phyloP scores from a whole-genome alignment of 768 basidiomycete genomes.

The Tricholoma sp. region DNA sequence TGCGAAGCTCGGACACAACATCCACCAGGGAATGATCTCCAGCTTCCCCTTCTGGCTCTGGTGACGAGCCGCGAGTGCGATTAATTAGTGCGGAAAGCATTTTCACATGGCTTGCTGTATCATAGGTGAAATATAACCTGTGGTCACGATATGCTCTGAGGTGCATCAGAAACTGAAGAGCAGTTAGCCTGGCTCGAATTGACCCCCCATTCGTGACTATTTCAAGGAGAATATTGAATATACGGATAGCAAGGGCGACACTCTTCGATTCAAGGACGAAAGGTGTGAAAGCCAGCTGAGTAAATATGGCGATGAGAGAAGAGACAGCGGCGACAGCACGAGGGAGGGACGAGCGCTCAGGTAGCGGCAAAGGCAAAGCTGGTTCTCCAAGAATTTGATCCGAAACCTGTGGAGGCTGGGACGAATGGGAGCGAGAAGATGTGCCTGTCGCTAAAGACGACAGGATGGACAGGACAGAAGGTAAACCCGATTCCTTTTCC shows the following conservation, averaged over 20 bases:
- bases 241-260: constrained; percentile 44
- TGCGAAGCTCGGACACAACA: constrained; percentile 28
- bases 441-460: constrained; percentile 53
- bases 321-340: constrained; percentile 56
- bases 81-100: constrained; percentile 63
- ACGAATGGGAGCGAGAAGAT: constrained; percentile 55
- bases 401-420: constrained; percentile 32
- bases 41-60: constrained; percentile 3
- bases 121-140: constrained; percentile 66
- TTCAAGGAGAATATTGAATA: constrained; percentile 49
- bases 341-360: constrained; percentile 26
- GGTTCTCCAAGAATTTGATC: constrained; percentile 29
- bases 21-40: constrained; percentile 13
- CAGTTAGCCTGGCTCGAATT: constrained; percentile 57
- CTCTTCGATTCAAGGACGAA: constrained; percentile 43
- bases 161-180: constrained; percentile 84
- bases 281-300: constrained; percentile 67
- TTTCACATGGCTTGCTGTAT: constrained; percentile 51
- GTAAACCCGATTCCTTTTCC: constrained; percentile 41
- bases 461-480: constrained; percentile 59
- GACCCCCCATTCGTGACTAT: constrained; percentile 44
- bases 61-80: constrained; percentile 30
- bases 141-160: constrained; percentile 90
- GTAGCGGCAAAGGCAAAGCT: constrained; percentile 7
- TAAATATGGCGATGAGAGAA: constrained; percentile 62